Evolutionary conservation across 106 monocot species (phyloP).

Genomic region (Apostasia shenzhenica): DNA sequence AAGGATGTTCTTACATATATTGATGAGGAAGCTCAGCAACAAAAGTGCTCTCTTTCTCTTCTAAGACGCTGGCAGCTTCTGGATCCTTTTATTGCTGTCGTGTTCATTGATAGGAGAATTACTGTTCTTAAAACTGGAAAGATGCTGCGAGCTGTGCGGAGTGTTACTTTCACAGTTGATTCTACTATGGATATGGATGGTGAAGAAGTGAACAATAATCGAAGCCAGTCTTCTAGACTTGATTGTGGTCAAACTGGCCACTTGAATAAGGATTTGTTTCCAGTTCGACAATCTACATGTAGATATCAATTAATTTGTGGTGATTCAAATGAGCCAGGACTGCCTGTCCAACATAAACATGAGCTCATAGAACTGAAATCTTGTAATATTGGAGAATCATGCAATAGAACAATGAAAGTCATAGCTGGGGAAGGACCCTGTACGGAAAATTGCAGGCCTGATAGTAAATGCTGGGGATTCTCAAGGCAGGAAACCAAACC

Average conservation of each 20-base stretch:
- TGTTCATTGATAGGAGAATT: slow-evolving; percentile 68
- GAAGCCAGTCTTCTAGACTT: neutral
- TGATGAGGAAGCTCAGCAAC: slow-evolving; percentile 19
- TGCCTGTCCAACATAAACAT: neutral
- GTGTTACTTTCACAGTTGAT: slow-evolving; percentile 29
- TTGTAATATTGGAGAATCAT: slow-evolving; percentile 2
- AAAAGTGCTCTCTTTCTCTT: slow-evolving; percentile 24
- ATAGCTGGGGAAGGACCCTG: neutral
- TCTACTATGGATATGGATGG: slow-evolving; percentile 6
- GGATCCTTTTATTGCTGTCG: slow-evolving; percentile 73
- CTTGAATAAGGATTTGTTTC: neutral
- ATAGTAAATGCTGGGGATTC: slow-evolving; percentile 3
- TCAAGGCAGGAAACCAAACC: slow-evolving; percentile 6
- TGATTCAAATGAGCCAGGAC: neutral
- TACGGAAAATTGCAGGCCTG: neutral
- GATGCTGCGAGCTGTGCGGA: slow-evolving; percentile 44
- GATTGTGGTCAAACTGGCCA: neutral
- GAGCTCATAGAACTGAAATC: slow-evolving; percentile 3
- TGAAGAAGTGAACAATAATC: neutral
- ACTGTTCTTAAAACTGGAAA: slow-evolving; percentile 43
- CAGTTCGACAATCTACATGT: neutral
- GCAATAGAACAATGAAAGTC: slow-evolving; percentile 12
- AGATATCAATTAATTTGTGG: neutral
- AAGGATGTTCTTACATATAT: slow-evolving; percentile 34
- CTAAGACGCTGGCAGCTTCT: slow-evolving; percentile 61